These are phyloP conservation scores for Rhododendron kiyosumense DNA, from an alignment of 148 eudicot genomes.

Conservation along the genomic window DNA sequence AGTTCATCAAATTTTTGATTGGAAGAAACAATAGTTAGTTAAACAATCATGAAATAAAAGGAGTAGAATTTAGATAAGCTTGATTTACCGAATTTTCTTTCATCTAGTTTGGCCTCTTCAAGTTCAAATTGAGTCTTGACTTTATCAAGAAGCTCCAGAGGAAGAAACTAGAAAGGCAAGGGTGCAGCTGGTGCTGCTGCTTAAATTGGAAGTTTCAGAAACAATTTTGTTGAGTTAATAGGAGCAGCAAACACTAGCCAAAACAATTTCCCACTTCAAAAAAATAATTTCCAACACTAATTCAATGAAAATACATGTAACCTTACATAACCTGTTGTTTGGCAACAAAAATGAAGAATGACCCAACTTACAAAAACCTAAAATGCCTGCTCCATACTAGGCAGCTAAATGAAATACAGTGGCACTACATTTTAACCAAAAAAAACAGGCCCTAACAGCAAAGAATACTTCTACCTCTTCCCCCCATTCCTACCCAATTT, in stretches of 20 bases:
- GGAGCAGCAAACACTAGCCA: neutral
- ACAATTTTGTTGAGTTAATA: neutral
- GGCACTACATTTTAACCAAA: neutral
- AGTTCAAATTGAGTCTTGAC: neutral
- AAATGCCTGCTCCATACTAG: neutral
- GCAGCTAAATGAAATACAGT: neutral
- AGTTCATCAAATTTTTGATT: too few species aligned
- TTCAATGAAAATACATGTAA: neutral
- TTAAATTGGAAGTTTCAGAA: neutral
- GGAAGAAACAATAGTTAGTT: too few species aligned
- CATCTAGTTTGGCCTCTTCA: too few species aligned
- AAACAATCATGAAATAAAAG: too few species aligned
- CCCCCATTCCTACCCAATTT: neutral
- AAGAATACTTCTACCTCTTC: neutral
- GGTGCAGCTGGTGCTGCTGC: slow-evolving; percentile 21
- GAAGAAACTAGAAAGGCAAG: slow-evolving; percentile 25
- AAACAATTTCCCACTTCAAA: neutral
- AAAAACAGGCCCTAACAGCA: neutral
- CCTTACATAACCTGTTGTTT: slow-evolving; percentile 6
- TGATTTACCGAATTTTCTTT: too few species aligned
- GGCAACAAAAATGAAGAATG: slow-evolving; percentile 19
- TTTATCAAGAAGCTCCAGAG: slow-evolving; percentile 31
- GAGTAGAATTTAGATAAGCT: too few species aligned
- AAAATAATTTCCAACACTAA: neutral
- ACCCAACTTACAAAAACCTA: neutral